Conservation (phyloP, 176 grass and related monocot genomes). For the Chloris gayana region DNA sequence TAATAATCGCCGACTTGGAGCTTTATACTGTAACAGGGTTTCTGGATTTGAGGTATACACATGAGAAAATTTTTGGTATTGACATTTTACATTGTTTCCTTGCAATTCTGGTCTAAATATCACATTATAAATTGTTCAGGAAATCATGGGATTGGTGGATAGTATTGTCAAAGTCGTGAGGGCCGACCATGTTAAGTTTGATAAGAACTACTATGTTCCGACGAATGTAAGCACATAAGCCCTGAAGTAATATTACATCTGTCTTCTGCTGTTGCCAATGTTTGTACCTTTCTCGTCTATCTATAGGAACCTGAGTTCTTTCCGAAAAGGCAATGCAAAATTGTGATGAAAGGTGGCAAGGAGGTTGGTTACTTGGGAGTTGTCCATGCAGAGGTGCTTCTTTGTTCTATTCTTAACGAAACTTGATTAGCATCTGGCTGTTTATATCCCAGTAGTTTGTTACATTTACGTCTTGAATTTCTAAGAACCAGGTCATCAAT, state of each 20-base stretch:
- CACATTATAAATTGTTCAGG: slow-evolving; percentile 52
- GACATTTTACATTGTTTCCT: slow-evolving; percentile 28
- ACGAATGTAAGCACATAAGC: slow-evolving; percentile 65
- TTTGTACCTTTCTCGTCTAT: slow-evolving; percentile 29
- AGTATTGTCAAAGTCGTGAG: slow-evolving; percentile 85
- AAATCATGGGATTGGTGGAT: slow-evolving; percentile 93
- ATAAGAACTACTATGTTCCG: slow-evolving; percentile 58
- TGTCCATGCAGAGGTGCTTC: slow-evolving; percentile 80
- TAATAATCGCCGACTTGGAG: slow-evolving; percentile 88
- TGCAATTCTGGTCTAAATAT: slow-evolving; percentile 16
- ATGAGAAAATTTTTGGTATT: background rate
- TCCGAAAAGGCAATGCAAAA: slow-evolving; percentile 82
- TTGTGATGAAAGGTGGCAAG: slow-evolving; percentile 62
- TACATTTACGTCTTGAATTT: background rate
- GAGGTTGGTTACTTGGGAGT: slow-evolving; percentile 87
- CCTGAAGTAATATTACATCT: slow-evolving; percentile 16
- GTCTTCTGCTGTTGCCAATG: slow-evolving; percentile 22
- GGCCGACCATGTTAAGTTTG: slow-evolving; percentile 52
- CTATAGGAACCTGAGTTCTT: slow-evolving; percentile 91
- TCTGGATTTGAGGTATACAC: slow-evolving; percentile 88
- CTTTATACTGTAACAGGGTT: slow-evolving; percentile 79
- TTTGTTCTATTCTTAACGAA: background rate
- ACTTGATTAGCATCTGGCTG: background rate
- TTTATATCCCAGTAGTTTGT: background rate
- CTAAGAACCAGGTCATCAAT: background rate